A percentile compares a stretch with the other conserved stretches of the same genome.
These are phyloP conservation scores for Xylariales sp. DNA, from an alignment of 2,329 filamentous ascomycete species.

Conservation along the genomic window DNA sequence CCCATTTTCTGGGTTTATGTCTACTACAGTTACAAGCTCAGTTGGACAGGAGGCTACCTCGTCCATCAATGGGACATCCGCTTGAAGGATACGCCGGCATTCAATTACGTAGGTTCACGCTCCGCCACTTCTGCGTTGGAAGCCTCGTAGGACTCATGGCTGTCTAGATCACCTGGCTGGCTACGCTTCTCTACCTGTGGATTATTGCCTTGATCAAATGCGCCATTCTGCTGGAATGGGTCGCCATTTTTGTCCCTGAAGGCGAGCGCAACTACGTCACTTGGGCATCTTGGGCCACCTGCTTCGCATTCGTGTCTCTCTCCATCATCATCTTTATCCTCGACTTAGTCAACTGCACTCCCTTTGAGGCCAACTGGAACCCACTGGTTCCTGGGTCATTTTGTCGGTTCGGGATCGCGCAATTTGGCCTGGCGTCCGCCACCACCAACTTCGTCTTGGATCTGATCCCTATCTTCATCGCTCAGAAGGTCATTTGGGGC, in stretches of 20 bases:
- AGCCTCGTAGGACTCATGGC: no score
- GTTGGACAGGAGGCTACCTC: constrained; percentile 32
- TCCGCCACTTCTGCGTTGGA: no score
- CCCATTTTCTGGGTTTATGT: constrained; percentile 28
- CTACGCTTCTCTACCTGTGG: constrained; percentile 27
- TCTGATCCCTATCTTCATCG: constrained; percentile 25
- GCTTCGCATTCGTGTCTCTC: constrained; percentile 12
- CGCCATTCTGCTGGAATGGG: constrained; percentile 33
- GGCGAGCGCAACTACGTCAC: constrained; percentile 26
- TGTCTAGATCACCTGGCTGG: constrained; percentile 16
- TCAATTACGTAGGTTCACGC: constrained; percentile 19
- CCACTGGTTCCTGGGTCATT: constrained; percentile 17
- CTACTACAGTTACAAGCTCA: constrained; percentile 28
- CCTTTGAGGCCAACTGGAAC: constrained; percentile 33
- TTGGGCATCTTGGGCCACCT: constrained; percentile 19
- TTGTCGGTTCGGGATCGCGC: constrained; percentile 26
- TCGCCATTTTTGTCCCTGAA: constrained; percentile 25
- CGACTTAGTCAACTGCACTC: constrained; percentile 32
- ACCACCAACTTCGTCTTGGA: constrained; percentile 29
- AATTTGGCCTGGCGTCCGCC: constrained; percentile 20
- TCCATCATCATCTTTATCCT: constrained; percentile 32
- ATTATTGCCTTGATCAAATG: constrained; percentile 31
- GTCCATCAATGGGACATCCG: constrained; percentile 33
- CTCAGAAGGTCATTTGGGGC: constrained; percentile 35
- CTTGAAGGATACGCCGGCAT: constrained; percentile 11